Conservation (phyloP, 139 green algal species). For the Mesostigma viride region DNA sequence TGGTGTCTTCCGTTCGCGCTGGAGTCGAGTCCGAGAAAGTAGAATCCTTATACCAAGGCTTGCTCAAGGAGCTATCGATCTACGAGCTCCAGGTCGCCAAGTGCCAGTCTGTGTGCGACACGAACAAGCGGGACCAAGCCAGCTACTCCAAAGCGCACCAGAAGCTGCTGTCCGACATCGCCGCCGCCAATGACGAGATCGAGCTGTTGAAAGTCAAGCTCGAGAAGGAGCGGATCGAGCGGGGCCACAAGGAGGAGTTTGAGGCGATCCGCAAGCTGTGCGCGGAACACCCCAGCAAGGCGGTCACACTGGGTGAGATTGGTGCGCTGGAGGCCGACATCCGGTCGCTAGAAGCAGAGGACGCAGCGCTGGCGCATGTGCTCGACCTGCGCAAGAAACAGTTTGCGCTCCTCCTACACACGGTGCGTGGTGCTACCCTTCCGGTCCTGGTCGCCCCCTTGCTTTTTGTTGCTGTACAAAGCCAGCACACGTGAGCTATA, state of each 20-base stretch:
- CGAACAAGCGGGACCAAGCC: slow-evolving; percentile 39
- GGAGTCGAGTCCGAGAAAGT: slow-evolving; percentile 15
- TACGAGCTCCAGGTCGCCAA: slow-evolving; percentile 31
- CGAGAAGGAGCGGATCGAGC: slow-evolving; percentile 27
- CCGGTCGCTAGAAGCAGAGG: slow-evolving; percentile 12
- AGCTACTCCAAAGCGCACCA: slow-evolving; percentile 5
- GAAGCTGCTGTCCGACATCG: background rate
- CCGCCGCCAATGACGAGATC: slow-evolving; percentile 28
- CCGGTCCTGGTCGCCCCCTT: no score
- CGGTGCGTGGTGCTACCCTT: no score
- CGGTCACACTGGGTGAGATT: slow-evolving; percentile 32
- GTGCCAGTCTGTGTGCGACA: slow-evolving; percentile 23
- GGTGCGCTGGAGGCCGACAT: slow-evolving; percentile 21
- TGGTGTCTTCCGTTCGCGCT: background rate
- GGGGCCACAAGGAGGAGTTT: slow-evolving; percentile 49
- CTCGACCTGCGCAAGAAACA: slow-evolving; percentile 42
- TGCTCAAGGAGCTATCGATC: slow-evolving; percentile 26
- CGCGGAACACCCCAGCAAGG: slow-evolving; percentile 30
- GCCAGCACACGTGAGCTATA: no score
- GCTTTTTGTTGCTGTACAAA: no score
- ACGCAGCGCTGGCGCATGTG: background rate
- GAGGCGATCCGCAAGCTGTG: slow-evolving; percentile 37
- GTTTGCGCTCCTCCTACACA: slow-evolving; percentile 48
- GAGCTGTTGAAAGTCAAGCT: slow-evolving; percentile 40
- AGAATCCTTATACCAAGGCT: slow-evolving; percentile 11